These are phyloP conservation scores for Tetraselmis striata DNA, from an alignment of 139 green algal genomes.

Conservation along the genomic window DNA sequence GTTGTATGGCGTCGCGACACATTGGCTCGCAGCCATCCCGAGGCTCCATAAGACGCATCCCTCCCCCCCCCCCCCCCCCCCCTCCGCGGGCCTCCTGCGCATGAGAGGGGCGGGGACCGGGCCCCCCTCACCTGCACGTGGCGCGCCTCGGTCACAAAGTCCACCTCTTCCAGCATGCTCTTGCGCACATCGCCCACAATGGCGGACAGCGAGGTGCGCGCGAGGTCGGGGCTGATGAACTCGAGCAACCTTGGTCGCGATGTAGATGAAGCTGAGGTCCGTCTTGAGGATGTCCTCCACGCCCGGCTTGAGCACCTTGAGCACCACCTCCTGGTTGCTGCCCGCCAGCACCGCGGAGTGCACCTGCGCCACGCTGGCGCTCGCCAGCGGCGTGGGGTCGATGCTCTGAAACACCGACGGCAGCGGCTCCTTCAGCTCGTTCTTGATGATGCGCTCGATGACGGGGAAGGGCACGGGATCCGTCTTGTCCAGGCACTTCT, in stretches of 20 bases:
- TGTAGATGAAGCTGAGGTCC: constrained; percentile 87
- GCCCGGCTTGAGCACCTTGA: constrained; percentile 87
- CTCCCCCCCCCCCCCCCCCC: too few relatives aligned
- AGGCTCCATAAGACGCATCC: too few relatives aligned
- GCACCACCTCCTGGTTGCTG: constrained; percentile 68
- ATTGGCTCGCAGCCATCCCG: too few relatives aligned
- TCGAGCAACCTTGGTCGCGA: constrained; percentile 62
- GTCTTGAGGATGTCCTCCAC: constrained; percentile 81
- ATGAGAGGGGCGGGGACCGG: too few relatives aligned
- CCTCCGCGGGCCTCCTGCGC: too few relatives aligned
- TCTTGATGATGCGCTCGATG: constrained; percentile 58
- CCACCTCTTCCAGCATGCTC: constrained; percentile 58
- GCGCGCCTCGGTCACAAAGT: constrained; percentile 38
- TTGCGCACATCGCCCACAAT: constrained; percentile 60
- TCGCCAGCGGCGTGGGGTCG: constrained; percentile 76
- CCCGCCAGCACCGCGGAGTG: constrained; percentile 72
- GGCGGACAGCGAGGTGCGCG: constrained; percentile 63
- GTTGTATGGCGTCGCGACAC: too few relatives aligned
- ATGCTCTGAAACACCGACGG: constrained; percentile 77
- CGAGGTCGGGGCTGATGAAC: constrained; percentile 77
- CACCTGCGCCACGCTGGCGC: constrained; percentile 89
- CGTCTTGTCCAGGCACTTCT: constrained; percentile 91
- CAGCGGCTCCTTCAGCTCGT: constrained; percentile 60
- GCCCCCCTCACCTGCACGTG: constrained; percentile 30
- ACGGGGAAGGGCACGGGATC: constrained; percentile 64